Evolutionary conservation across 169 alveolate species (phyloP).

Genomic region (Cryptosporidium muris): DNA sequence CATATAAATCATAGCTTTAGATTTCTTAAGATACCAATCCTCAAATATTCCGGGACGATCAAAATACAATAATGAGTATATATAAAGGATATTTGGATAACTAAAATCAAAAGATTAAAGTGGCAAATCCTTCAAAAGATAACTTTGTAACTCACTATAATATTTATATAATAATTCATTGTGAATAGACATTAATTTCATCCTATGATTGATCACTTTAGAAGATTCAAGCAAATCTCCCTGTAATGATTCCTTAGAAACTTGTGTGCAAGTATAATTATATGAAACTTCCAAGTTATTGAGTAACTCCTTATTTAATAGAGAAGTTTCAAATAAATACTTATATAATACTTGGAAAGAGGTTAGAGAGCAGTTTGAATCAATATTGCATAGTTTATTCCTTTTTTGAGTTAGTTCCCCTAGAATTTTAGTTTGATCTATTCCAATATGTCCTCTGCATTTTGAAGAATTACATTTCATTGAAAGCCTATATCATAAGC

Average conservation of each 20-base stretch:
- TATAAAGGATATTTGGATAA: constrained; percentile 51
- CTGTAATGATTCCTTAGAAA: neutral
- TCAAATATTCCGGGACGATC: constrained; percentile 17
- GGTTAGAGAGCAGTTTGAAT: neutral
- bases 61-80: constrained; percentile 32
- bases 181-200: neutral
- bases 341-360: constrained; percentile 16
- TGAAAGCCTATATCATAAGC: constrained; percentile 64
- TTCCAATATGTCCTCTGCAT: constrained; percentile 60
- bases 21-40: constrained; percentile 51
- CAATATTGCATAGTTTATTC: constrained; percentile 18
- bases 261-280: neutral
- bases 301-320: constrained; percentile 4
- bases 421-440: constrained; percentile 19
- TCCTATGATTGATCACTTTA: neutral
- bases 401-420: constrained; percentile 33
- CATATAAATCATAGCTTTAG: constrained; percentile 31
- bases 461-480: constrained; percentile 48
- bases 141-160: constrained; percentile 3
- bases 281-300: neutral
- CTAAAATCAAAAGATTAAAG: constrained; percentile 40
- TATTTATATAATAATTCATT: neutral
- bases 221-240: neutral
- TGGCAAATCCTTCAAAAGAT: constrained; percentile 3
- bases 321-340: constrained; percentile 23